A percentile compares a stretch with the other conserved stretches of the same genome.
Evolutionary conservation across 208 protist species (phyloP).

Genomic region (Porcisia deanei): DNA sequence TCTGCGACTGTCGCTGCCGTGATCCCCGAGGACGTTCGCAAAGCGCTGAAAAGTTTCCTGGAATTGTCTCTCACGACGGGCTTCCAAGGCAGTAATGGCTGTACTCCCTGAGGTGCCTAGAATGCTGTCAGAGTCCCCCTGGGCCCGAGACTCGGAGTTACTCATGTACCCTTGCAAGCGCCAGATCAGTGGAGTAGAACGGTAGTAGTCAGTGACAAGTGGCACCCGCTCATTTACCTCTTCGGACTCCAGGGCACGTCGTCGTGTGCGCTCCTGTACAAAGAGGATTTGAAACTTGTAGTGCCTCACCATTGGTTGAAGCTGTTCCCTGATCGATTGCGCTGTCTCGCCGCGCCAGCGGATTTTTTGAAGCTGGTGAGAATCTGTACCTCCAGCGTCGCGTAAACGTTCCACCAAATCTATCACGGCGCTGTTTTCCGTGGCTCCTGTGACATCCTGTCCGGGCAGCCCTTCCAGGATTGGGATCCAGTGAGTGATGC

Average conservation of each 20-base stretch:
- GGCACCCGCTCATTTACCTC: slow-evolving; percentile 39
- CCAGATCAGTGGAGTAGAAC: slow-evolving; percentile 17
- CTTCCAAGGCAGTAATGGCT: slow-evolving; percentile 8
- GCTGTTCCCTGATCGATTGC: slow-evolving; percentile 32
- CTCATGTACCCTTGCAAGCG: slow-evolving; percentile 8
- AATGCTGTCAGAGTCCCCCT: slow-evolving; percentile 3
- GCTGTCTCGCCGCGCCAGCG: slow-evolving; percentile 43
- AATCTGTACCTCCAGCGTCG: slow-evolving; percentile 8
- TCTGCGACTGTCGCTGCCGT: not conserved
- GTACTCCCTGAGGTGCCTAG: slow-evolving; percentile 9
- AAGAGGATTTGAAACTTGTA: slow-evolving; percentile 58
- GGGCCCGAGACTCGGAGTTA: not conserved
- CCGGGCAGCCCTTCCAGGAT: slow-evolving; percentile 22
- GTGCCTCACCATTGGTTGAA: slow-evolving; percentile 46
- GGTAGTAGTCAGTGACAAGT: slow-evolving; percentile 22
- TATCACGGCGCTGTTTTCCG: slow-evolving; percentile 12
- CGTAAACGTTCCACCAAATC: slow-evolving; percentile 23
- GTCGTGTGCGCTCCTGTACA: slow-evolving; percentile 46
- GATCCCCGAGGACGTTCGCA: not conserved
- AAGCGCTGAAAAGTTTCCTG: slow-evolving; percentile 21
- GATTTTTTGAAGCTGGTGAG: slow-evolving; percentile 31
- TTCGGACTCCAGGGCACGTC: slow-evolving; percentile 38
- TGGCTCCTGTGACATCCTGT: not conserved
- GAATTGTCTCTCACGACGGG: slow-evolving; percentile 17
- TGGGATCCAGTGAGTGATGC: slow-evolving; percentile 40